Conservation (phyloP, 306 rosid genomes). For the Sindora glabra region DNA sequence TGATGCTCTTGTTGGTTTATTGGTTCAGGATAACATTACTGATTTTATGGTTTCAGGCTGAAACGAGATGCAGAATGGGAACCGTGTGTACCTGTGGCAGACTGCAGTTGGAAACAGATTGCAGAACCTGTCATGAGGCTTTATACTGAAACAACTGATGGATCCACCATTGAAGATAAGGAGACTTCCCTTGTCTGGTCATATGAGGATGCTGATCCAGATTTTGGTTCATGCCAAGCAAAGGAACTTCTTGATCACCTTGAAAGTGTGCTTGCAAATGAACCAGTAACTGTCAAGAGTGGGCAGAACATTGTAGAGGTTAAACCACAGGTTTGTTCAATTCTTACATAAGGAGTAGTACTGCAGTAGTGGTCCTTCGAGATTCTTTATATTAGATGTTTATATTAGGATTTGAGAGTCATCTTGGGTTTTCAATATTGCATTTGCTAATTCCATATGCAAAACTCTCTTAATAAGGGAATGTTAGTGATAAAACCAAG, state of each 20-base stretch:
- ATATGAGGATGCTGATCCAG: conserved; percentile 73
- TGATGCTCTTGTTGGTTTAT: neutral
- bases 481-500: too few relatives aligned
- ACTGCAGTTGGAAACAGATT: conserved; percentile 64
- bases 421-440: neutral
- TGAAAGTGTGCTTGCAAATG: conserved; percentile 74
- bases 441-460: neutral
- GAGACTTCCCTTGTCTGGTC: conserved; percentile 62
- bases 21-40: neutral
- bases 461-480: too few relatives aligned
- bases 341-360: neutral
- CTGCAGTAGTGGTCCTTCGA: neutral
- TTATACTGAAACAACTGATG: conserved; percentile 75
- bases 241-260: conserved; percentile 80
- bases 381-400: neutral
- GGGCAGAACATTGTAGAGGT: conserved; percentile 61
- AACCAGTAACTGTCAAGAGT: conserved; percentile 69
- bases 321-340: conserved; percentile 57
- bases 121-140: conserved; percentile 73
- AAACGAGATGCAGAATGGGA: conserved; percentile 59
- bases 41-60: conserved; percentile 29
- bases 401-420: neutral
- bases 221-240: conserved; percentile 76
- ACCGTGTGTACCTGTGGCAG: conserved; percentile 37
- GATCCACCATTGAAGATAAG: conserved; percentile 67